phyloP scores from a whole-genome alignment of 106 monocot genomes.

The Narthecium ossifragum region DNA sequence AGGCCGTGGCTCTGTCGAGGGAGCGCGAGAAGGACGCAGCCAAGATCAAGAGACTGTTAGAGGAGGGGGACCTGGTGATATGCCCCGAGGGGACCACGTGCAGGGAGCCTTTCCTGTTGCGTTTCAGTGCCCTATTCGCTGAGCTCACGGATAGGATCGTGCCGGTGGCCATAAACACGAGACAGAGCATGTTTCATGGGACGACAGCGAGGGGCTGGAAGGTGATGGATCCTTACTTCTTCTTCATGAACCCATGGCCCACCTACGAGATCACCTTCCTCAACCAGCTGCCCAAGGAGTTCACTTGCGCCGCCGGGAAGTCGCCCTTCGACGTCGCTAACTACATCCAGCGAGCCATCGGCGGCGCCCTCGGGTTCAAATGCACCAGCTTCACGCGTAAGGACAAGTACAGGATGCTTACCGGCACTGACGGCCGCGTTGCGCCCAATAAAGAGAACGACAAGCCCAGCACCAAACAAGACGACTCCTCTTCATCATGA shows the following conservation, averaged over 20 bases:
- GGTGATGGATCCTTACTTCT: slow-evolving; percentile 13
- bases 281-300: slow-evolving; percentile 8
- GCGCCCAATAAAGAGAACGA: background rate
- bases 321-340: slow-evolving; percentile 8
- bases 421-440: slow-evolving; percentile 6
- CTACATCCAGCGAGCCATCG: slow-evolving; percentile 5
- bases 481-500: no score
- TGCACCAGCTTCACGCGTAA: slow-evolving; percentile 11
- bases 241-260: slow-evolving; percentile 13
- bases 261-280: slow-evolving; percentile 10
- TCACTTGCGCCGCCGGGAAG: slow-evolving; percentile 8
- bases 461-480: no score
- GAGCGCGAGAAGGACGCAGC: slow-evolving; percentile 10
- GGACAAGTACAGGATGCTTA: slow-evolving; percentile 9
- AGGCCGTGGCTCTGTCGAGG: slow-evolving; percentile 10
- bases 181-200: slow-evolving; percentile 43
- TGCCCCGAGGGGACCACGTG: slow-evolving; percentile 13
- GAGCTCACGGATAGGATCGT: slow-evolving; percentile 29
- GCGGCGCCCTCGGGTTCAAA: slow-evolving; percentile 3
- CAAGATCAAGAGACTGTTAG: slow-evolving; percentile 5
- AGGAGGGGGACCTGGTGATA: slow-evolving; percentile 9
- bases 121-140: slow-evolving; percentile 10
- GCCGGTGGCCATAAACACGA: slow-evolving; percentile 40
- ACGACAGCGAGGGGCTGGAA: slow-evolving; percentile 31
- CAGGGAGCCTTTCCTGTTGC: slow-evolving; percentile 8